These are phyloP conservation scores for Aegilops umbellulata DNA, from an alignment of 176 grass and related monocot genomes.

Conservation along the genomic window DNA sequence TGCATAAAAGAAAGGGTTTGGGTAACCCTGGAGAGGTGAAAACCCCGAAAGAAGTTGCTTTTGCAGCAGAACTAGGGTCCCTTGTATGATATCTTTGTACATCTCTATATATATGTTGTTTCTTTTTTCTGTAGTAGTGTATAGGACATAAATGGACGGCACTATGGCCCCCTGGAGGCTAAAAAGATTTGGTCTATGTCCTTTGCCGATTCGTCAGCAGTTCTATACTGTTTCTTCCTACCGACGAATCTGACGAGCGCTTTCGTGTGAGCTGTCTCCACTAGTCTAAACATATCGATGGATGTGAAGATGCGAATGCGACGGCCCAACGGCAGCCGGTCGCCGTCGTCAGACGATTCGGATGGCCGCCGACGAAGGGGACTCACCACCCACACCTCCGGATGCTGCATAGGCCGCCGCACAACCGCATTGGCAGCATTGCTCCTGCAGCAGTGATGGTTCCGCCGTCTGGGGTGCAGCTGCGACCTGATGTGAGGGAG, in stretches of 20 bases:
- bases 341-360: constrained; percentile 17
- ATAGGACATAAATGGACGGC: constrained; percentile 7
- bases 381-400: constrained; percentile 27
- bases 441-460: background rate
- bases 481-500: background rate
- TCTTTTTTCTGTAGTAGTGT: constrained; percentile 27
- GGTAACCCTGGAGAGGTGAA: constrained; percentile 25
- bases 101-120: constrained; percentile 13
- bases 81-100: constrained; percentile 25
- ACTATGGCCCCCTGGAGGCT: background rate
- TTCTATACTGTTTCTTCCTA: constrained; percentile 2
- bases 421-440: background rate
- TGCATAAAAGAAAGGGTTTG: constrained; percentile 22
- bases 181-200: constrained; percentile 14
- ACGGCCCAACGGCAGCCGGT: constrained; percentile 8
- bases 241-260: constrained; percentile 15
- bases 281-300: constrained; percentile 20
- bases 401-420: background rate
- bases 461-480: background rate
- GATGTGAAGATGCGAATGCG: constrained; percentile 29
- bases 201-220: background rate
- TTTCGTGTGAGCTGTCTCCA: constrained; percentile 37
- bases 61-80: background rate
- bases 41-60: constrained; percentile 12
- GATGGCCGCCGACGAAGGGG: constrained; percentile 26